Base-by-base conservation (phyloP, 768 basidiomycete genomes). In the Cubamyces sp. region DNA sequence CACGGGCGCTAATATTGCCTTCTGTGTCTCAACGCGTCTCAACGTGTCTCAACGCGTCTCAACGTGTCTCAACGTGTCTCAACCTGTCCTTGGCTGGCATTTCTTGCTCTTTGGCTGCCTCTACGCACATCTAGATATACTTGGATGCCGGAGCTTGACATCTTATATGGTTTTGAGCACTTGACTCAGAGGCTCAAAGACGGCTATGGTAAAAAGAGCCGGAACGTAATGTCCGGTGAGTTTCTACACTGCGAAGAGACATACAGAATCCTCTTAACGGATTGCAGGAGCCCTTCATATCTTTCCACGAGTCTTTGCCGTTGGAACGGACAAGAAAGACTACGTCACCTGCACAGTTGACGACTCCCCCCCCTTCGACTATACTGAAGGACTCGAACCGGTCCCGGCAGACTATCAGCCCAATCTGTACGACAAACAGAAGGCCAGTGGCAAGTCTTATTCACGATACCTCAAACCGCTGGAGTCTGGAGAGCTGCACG, bases 141-240 rank as follows among this genome's bases (percentile, higher is more conserved):
- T 16, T 19, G 26, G n/a, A 54, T 54, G 53, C 53, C 53, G 3
- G 53, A 54, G 21, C 23, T 54, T 3, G 53, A 54, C 26, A 54
- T 54, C n/a, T 41, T 54, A 3, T 41, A 43, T 18, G 53, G 53
- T 5, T 54, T 54, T 30, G 40, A 54, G 26, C 43, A 26, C 21
- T 14, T 42, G 5, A 30, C 26, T 2, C 34, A 9, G 12, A 5
- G 37, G 2, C 19, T 53, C 3, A 40, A 3, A 3, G 7, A 12
- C 4, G 19, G 40, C 8, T 53, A 14, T 3, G 11, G 8, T n/a
- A 25, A 15, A 18, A 18, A 53, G 19, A 37, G 40, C 21, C 5
- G 8, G 16, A 21, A 40, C 3, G 9, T n/a, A 4, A 19, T 53
- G 18, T n/a, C 6, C 18, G 51, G 51, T 53, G 18, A 11, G 39